Conservation (phyloP, 2,329 filamentous ascomycete genomes). For the Gyromitra esculenta region DNA sequence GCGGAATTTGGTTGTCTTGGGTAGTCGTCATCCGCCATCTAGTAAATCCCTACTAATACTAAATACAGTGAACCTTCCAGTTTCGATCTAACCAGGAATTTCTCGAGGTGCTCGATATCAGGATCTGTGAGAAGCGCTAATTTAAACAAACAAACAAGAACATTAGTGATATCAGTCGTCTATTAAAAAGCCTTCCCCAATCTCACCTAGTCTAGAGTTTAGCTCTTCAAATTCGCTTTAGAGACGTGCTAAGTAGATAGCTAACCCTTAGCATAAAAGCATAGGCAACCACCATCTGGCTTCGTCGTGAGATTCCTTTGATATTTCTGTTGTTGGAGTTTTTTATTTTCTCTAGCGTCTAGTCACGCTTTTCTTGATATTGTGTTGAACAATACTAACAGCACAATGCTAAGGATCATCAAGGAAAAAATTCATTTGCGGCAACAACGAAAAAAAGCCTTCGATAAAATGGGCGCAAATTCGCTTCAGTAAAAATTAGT, state of each 20-base stretch:
- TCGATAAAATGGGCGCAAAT: not conserved
- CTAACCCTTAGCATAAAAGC: not conserved
- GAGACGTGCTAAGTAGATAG: not conserved
- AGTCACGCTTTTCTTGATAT: slow-evolving; percentile 39
- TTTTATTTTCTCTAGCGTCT: slow-evolving; percentile 5
- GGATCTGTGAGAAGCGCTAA: not conserved
- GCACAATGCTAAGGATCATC: slow-evolving; percentile 26
- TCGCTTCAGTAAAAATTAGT: not conserved
- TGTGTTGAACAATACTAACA: slow-evolving; percentile 42
- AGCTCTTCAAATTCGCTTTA: not conserved
- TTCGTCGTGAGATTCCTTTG: slow-evolving; percentile 26
- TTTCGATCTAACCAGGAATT: not conserved
- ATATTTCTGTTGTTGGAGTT: slow-evolving; percentile 13
- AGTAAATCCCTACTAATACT: not conserved
- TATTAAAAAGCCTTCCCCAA: not conserved
- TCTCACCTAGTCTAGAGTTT: too few relatives aligned
- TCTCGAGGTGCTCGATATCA: not conserved
- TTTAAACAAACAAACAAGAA: not conserved
- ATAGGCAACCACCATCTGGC: not conserved
- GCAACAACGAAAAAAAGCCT: not conserved
- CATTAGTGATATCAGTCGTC: not conserved
- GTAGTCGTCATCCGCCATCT: not conserved
- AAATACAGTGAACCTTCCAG: not conserved
- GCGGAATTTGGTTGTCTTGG: not conserved
- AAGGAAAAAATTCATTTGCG: not conserved